These are phyloP conservation scores for Coemansia sp. DNA, from an alignment of 192 early-diverging fungal genomes.

Conservation along the genomic window DNA sequence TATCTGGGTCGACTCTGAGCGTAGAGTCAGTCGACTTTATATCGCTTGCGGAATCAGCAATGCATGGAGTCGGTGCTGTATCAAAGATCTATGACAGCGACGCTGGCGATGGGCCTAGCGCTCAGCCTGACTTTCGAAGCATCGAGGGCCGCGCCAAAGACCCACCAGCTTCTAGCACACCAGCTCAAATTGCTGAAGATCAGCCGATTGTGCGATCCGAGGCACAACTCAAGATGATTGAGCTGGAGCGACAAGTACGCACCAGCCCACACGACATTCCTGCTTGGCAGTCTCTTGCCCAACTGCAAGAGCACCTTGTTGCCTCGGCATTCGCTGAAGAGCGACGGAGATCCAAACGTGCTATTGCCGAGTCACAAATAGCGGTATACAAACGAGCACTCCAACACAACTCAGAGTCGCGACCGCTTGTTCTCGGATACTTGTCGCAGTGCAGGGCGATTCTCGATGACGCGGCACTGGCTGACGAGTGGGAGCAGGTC, in stretches of 20 bases:
- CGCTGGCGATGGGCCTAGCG: background rate
- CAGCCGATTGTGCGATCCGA: conserved; percentile 2
- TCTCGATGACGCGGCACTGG: conserved; percentile 14
- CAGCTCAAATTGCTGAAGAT: background rate
- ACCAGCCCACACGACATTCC: conserved; percentile 19
- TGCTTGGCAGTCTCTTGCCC: conserved; percentile 26
- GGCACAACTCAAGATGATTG: background rate
- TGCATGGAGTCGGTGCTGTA: background rate
- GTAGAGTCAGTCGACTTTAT: conserved; percentile 6
- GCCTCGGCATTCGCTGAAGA: conserved; percentile 9
- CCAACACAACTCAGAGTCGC: conserved; percentile 13
- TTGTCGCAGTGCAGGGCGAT: conserved; percentile 21
- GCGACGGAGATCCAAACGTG: conserved; percentile 7
- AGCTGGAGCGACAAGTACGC: conserved; percentile 13
- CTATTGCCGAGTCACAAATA: conserved; percentile 25
- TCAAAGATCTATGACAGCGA: conserved; percentile 26
- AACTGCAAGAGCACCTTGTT: conserved; percentile 20
- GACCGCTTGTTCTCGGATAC: conserved; percentile 23
- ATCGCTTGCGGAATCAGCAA: background rate
- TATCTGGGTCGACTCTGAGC: background rate
- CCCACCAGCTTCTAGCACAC: background rate
- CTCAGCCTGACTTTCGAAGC: conserved; percentile 22
- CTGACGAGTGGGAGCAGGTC: conserved; percentile 21
- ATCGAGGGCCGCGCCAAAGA: conserved; percentile 26
- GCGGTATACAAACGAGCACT: conserved; percentile 27